These are phyloP conservation scores for Uronychia binucleata DNA, from an alignment of 73 alveolate species.

Conservation along the genomic window DNA sequence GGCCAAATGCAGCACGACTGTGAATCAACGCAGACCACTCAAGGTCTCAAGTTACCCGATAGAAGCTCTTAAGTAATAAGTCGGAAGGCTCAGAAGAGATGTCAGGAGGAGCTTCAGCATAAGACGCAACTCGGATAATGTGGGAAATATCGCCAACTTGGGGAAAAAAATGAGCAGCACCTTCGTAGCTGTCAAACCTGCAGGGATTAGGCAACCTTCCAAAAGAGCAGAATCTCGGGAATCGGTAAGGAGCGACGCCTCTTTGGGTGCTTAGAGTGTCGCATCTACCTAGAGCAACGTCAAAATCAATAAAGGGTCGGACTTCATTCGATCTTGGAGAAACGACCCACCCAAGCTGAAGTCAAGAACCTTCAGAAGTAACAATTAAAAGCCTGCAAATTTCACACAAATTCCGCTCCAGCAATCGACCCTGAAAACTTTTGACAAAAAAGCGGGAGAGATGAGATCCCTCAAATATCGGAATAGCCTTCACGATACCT, in stretches of 20 bases:
- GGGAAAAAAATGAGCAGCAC: not conserved
- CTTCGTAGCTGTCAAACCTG: not conserved
- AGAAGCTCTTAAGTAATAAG: conserved; percentile 3
- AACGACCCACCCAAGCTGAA: not conserved
- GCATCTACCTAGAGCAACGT: not conserved
- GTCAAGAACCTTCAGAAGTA: not conserved
- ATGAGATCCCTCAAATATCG: not conserved
- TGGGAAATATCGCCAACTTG: not conserved
- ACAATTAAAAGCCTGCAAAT: not conserved
- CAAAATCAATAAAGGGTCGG: not conserved
- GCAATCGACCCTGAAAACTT: not conserved
- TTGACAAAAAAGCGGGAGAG: not conserved
- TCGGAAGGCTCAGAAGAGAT: not conserved
- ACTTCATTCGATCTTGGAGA: not conserved
- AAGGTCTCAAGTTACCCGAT: conserved; percentile 31
- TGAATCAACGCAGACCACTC: conserved; percentile 25
- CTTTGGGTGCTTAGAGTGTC: not conserved
- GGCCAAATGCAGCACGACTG: not conserved
- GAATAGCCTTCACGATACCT: not conserved
- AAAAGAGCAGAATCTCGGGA: not conserved
- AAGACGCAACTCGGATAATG: not conserved
- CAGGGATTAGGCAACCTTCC: not conserved
- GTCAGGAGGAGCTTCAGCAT: not conserved
- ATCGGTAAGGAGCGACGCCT: not conserved
- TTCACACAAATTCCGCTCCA: not conserved